Percentiles rank a stretch among this genome's conserved stretches.
phyloP scores from a whole-genome alignment of 306 rosid genomes.

The Delonix regia region DNA sequence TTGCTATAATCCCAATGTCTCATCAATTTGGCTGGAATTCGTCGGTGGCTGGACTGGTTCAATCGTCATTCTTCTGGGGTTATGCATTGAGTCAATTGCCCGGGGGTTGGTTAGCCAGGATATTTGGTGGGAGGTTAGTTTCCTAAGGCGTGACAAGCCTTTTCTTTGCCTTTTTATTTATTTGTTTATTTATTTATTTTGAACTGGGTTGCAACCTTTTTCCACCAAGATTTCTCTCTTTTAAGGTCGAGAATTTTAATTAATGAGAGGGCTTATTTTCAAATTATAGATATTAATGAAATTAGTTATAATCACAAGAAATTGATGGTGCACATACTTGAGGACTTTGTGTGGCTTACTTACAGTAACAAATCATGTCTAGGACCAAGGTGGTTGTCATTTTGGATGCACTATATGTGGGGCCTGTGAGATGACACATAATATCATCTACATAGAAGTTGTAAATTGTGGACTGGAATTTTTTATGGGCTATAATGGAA shows the following conservation, averaged over 20 bases:
- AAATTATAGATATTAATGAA: not conserved
- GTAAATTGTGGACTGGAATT: not conserved
- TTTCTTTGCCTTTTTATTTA: not conserved
- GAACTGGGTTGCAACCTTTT: not conserved
- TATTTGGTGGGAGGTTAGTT: slow-evolving; percentile 95
- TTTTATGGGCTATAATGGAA: not conserved
- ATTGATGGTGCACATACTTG: not conserved
- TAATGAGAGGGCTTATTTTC: not conserved
- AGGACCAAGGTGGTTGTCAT: not conserved
- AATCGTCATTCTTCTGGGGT: slow-evolving; percentile 99
- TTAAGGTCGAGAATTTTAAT: not conserved
- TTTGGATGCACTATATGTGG: not conserved
- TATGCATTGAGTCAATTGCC: slow-evolving; percentile 96
- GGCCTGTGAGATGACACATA: not conserved
- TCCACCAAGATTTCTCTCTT: not conserved
- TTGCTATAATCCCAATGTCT: slow-evolving; percentile 95
- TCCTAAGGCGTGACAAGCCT: slow-evolving; percentile 2
- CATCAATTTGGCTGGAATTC: slow-evolving; percentile 98
- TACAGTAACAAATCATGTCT: not conserved
- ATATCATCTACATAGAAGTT: not conserved
- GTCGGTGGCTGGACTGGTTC: slow-evolving; percentile 92
- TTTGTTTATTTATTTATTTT: no score
- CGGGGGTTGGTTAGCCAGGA: slow-evolving; percentile 96
- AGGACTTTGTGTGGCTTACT: slow-evolving; percentile 3
- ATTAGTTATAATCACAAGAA: not conserved